phyloP scores from a whole-genome alignment of 257 asterid genomes.

The Nicotiana undulata region DNA sequence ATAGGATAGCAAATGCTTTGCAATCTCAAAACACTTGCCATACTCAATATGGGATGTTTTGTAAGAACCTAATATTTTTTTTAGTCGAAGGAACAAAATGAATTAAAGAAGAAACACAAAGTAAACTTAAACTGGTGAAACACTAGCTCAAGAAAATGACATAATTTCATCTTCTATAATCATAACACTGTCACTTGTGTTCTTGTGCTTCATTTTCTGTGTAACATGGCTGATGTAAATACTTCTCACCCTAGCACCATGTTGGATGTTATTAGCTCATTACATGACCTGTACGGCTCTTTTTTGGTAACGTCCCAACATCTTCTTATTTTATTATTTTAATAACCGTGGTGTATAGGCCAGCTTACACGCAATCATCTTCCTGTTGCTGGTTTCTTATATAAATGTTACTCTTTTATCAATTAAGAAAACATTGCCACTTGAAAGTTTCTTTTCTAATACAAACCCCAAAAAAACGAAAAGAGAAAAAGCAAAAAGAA shows the following conservation, averaged over 20 bases:
- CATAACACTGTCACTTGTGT: not conserved
- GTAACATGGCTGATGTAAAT: no score
- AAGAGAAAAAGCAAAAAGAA: not conserved
- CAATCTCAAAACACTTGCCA: not conserved
- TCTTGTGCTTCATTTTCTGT: no score
- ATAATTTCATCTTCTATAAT: not conserved
- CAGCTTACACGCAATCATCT: no score
- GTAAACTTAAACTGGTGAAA: not conserved
- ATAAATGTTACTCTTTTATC: no score
- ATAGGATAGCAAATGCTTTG: not conserved
- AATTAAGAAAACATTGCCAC: not conserved
- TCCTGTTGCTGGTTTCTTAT: no score
- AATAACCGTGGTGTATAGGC: no score
- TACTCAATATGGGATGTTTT: not conserved
- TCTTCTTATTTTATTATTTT: no score
- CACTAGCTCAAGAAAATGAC: not conserved
- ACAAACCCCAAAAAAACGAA: not conserved
- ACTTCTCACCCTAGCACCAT: no score
- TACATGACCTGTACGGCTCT: no score
- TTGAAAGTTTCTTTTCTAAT: not conserved
- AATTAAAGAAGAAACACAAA: not conserved
- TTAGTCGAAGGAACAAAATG: not conserved
- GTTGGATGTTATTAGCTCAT: no score
- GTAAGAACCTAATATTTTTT: not conserved
- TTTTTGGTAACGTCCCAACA: no score